Conservation (phyloP, 2,329 filamentous ascomycete species). For the Cercospora brassicicola region DNA sequence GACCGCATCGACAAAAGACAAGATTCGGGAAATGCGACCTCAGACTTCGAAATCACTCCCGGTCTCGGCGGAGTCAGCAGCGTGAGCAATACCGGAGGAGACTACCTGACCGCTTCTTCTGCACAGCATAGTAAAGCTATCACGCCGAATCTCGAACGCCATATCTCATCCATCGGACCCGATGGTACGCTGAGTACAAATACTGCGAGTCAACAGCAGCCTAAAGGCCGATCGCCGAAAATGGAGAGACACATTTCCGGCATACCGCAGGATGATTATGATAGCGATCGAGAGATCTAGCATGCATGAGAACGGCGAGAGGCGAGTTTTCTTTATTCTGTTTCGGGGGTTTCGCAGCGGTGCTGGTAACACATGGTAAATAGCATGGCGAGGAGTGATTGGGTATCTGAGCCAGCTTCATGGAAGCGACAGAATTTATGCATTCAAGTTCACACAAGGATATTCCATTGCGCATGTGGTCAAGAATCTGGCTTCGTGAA, state of each 20-base stretch:
- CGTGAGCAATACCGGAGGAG: background rate
- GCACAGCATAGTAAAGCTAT: background rate
- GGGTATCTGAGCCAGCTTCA: too few species aligned
- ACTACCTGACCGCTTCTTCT: background rate
- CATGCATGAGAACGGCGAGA: background rate
- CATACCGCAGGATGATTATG: constrained; percentile 23
- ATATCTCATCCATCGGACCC: constrained; percentile 17
- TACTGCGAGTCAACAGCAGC: background rate
- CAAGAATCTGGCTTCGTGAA: too few species aligned
- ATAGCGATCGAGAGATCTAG: constrained; percentile 17
- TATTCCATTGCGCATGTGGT: too few species aligned
- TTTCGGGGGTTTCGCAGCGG: background rate
- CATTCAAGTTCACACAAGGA: too few species aligned
- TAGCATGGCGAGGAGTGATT: background rate
- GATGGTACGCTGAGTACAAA: constrained; percentile 7
- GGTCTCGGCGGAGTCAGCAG: constrained; percentile 2
- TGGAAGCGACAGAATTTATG: too few species aligned
- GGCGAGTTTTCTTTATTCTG: background rate
- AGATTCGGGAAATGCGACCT: constrained; percentile 9
- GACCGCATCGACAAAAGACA: constrained; percentile 4
- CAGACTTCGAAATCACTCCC: constrained; percentile 16
- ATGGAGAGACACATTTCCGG: constrained; percentile 22
- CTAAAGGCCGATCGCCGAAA: constrained; percentile 4
- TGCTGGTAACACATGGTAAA: background rate
- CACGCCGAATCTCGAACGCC: constrained; percentile 15